These are phyloP conservation scores for Eleusine indica DNA, from an alignment of 176 grass and related monocot genomes.

Conservation along the genomic window DNA sequence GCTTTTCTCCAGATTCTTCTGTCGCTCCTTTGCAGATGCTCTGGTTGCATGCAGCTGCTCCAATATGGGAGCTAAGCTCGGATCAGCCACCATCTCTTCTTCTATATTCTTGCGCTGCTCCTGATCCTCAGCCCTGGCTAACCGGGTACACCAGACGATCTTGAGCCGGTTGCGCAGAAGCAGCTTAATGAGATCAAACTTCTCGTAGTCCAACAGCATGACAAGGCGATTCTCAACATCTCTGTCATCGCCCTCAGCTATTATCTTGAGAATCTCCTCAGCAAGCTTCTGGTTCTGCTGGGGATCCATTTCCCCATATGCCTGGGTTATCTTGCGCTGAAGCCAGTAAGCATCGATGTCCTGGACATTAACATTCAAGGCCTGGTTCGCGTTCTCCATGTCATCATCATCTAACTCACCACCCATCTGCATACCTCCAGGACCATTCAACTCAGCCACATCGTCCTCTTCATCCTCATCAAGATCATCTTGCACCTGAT, in stretches of 20 bases:
- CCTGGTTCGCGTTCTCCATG: slow-evolving; percentile 64
- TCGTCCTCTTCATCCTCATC: slow-evolving; percentile 82
- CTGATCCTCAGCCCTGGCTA: slow-evolving; percentile 89
- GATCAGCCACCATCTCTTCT: slow-evolving; percentile 75
- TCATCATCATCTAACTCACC: slow-evolving; percentile 76
- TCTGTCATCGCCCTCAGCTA: slow-evolving; percentile 79
- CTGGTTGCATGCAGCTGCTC: slow-evolving; percentile 95
- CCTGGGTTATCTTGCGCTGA: slow-evolving; percentile 90
- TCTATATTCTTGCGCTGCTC: slow-evolving; percentile 82
- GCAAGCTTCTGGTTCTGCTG: slow-evolving; percentile 86
- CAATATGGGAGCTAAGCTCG: slow-evolving; percentile 62
- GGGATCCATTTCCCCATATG: slow-evolving; percentile 82
- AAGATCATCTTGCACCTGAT: slow-evolving; percentile 92
- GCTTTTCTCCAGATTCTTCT: slow-evolving; percentile 93
- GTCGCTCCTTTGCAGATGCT: slow-evolving; percentile 89
- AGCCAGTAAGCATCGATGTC: slow-evolving; percentile 99
- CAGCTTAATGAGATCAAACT: slow-evolving; percentile 92
- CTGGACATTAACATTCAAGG: slow-evolving; percentile 77
- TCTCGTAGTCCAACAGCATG: slow-evolving; percentile 87
- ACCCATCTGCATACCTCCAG: slow-evolving; percentile 86
- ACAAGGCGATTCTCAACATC: slow-evolving; percentile 87
- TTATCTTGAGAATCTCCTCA: slow-evolving; percentile 87
- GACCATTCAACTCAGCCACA: slow-evolving; percentile 50
- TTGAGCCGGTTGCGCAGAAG: slow-evolving; percentile 83
- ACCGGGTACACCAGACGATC: slow-evolving; percentile 95